phyloP scores from a whole-genome alignment of 371 early-diverging fungal genomes.

The Mucor mucedo region DNA sequence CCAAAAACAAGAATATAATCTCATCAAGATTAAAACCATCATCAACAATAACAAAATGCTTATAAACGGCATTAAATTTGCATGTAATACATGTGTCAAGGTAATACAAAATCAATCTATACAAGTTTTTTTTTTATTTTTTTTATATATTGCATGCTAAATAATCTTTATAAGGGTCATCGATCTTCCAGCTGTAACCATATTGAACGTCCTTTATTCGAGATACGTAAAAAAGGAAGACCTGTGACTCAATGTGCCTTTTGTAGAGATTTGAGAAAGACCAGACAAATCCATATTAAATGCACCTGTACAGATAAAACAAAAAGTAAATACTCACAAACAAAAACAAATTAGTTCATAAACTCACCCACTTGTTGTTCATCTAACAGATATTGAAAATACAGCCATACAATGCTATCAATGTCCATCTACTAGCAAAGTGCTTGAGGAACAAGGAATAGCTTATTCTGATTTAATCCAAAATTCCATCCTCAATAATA shows the following conservation, averaged over 20 bases:
- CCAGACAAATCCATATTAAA: conserved; percentile 69
- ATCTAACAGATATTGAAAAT: conserved; percentile 13
- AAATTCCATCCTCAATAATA: background rate
- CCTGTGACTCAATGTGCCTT: conserved; percentile 72
- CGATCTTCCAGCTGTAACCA: conserved; percentile 58
- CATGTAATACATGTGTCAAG: conserved; percentile 38
- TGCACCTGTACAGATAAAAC: conserved; percentile 61
- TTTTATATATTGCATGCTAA: background rate
- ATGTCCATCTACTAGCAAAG: background rate
- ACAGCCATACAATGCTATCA: conserved; percentile 15
- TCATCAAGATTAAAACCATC: background rate
- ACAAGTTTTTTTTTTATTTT: background rate
- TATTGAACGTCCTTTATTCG: conserved; percentile 59
- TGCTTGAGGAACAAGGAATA: background rate
- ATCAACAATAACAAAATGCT: conserved; percentile 13
- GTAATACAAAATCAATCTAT: conserved; percentile 9
- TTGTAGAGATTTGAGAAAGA: conserved; percentile 70
- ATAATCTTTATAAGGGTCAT: conserved; percentile 43
- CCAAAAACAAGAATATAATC: background rate
- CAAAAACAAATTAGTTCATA: background rate
- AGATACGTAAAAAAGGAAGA: conserved; percentile 72
- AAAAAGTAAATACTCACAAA: conserved; percentile 12
- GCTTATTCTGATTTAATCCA: conserved; percentile 8
- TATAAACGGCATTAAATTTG: conserved; percentile 39
- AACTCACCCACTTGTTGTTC: background rate